Evolutionary conservation across 2,329 filamentous ascomycete genomes (phyloP), one percentile per base, ranked within the genome.

Genomic region (Trematosphaeria pertusa): DNA sequence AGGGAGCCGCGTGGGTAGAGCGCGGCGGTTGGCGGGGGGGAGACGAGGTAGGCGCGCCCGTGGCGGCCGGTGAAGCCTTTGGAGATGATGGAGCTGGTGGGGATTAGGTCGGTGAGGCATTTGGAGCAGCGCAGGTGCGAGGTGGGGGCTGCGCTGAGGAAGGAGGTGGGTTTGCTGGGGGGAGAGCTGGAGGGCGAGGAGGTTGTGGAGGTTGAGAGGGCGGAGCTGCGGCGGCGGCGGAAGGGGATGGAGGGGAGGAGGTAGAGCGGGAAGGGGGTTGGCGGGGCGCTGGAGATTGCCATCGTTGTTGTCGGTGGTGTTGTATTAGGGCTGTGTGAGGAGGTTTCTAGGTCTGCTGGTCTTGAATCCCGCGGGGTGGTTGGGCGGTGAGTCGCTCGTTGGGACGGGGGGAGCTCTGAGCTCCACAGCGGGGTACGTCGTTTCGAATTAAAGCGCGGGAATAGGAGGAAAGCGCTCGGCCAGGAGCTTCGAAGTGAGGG

Each of bases 1-100:
- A 37, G 15, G 32, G 33, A 14, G 4, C 46, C 43, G 5, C 40
- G 37, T 4, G 42, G 47, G 54, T 37, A 65, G 35, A 66, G 53
- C 34, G 67, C 51, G 9, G 68, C 53, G 18, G 68, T 61, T 5
- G 70, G 58, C 5, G 71, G 67, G 2, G 80, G 76, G 1, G 80
- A 74, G 22, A 87, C 82, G 46, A 87, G 81, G 66, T 85, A 86
- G 32, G 84, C 84, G 46, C 83, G 81, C 5, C 84, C 84, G 64
- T 86, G 81, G 14, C 83, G 80, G 52, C 84, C 84, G 18, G 81
- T 86, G 69, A 87, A 87, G 43, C 83, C 83, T 71, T 86, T 86
- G 71, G 75, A 80, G 59, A 86, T 81, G 46, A 86, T 85, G 52
- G 84, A 81, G 5, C 77, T 77, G 12, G 80, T 79, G 43, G 81